Conservation (phyloP, 306 rosid species). For the Acacia melanoxylon region DNA sequence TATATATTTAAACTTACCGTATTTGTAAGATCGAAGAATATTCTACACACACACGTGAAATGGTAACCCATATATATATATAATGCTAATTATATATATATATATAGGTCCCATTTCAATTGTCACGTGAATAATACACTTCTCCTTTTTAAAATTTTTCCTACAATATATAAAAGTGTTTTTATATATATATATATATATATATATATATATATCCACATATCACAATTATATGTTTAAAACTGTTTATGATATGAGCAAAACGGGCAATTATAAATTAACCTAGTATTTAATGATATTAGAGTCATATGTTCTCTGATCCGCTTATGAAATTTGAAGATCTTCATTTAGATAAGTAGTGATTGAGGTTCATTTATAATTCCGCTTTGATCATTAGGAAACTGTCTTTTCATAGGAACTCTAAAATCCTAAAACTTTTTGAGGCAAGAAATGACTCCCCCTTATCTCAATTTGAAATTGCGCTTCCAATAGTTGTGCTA, state of each 20-base stretch:
- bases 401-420: slow-evolving; percentile 11
- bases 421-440: slow-evolving; percentile 6
- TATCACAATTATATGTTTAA: no score
- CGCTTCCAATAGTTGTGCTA: background rate
- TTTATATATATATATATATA: no score
- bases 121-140: no score
- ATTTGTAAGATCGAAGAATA: no score
- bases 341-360: background rate
- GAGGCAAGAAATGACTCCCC: slow-evolving; percentile 15
- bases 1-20: no score
- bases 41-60: no score
- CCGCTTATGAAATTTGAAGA: background rate
- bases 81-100: no score
- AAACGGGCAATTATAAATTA: background rate
- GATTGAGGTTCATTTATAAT: background rate
- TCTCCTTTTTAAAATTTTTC: no score
- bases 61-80: no score
- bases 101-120: no score
- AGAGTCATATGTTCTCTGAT: background rate
- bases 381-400: background rate
- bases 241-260: background rate
- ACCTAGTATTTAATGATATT: background rate
- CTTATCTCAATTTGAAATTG: slow-evolving; percentile 10
- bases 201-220: no score
- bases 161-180: no score